Evolutionary conservation across 306 rosid genomes (phyloP), one percentile per base, ranked within the genome.

Genomic region (Clitoria ternatea): DNA sequence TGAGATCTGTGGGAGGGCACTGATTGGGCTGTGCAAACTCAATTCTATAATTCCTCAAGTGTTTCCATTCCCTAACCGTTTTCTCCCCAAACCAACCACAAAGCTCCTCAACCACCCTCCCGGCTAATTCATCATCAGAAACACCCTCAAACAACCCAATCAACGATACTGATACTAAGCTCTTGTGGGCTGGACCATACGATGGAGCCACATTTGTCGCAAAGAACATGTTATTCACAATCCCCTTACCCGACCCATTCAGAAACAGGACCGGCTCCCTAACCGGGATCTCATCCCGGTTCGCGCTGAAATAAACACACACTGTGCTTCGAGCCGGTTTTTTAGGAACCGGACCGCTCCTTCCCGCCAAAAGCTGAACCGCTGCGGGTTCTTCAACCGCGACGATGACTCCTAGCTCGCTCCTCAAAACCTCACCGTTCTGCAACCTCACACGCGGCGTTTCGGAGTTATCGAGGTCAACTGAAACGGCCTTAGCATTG

Each of bases 161-260:
- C 22, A 93, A 74, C 3, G 98, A 85, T 0, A 87, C 92, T 0
- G 96, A 93, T 1, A 93, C 40, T 40, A 93, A 52, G 15, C 85
- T 89, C 71, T 84, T 80, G 2, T 48, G 83, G 1, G 88, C 74
- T 17, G 98, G 96, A 12, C 87, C 97, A 35, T 90, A 93, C 0
- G 94, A 83, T 3, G 83, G 85, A 17, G 90, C 97, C 72, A 93
- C 98, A 27, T 88, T 93, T 0, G 98, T 93, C 0, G 86, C 90
- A 42, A 93, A 93, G 65, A 90, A 93, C 97, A 93, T 93, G 72
- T 93, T 93, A 11, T 90, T 93, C 75, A 93, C 93, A 19, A 93
- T 74, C 8, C 96, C 98, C 19, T 81, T 72, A 5, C 98, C 97
- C 32, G 96, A 93, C 8, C 96, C 97, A 2, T 93, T 93, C 0